These are phyloP conservation scores for Boeremia lycopersici DNA, from an alignment of 2,329 filamentous ascomycete genomes.

Conservation along the genomic window DNA sequence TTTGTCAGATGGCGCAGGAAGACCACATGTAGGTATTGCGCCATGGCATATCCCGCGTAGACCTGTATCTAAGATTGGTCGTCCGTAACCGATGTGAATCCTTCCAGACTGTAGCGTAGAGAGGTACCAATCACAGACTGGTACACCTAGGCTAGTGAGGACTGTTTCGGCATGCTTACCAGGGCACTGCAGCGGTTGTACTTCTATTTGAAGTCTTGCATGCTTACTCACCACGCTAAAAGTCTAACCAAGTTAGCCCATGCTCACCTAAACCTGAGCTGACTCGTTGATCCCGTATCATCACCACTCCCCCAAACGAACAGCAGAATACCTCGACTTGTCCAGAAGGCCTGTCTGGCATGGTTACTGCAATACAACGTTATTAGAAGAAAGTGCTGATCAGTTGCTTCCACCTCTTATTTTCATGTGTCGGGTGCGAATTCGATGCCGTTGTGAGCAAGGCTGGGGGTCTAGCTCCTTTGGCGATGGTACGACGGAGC, in stretches of 20 bases:
- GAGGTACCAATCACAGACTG: background rate
- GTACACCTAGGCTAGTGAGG: background rate
- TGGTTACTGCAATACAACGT: too few species aligned
- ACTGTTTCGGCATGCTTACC: background rate
- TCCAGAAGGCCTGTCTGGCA: too few species aligned
- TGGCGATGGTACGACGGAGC: background rate
- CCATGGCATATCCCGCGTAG: background rate
- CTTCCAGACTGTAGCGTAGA: background rate
- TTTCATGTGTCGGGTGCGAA: too few species aligned
- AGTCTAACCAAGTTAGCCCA: background rate
- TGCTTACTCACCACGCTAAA: conserved; percentile 7
- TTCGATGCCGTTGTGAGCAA: background rate
- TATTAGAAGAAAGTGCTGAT: too few species aligned
- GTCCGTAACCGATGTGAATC: background rate
- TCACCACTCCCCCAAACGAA: too few species aligned
- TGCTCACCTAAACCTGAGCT: too few species aligned
- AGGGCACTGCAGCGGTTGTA: background rate
- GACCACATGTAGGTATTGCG: background rate
- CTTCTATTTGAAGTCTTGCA: background rate
- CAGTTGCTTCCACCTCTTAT: too few species aligned
- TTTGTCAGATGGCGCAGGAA: conserved; percentile 7
- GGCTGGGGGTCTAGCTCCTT: background rate
- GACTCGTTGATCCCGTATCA: too few species aligned
- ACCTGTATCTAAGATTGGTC: background rate
- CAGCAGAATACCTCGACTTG: too few species aligned